Base-by-base conservation (phyloP, 2,329 filamentous ascomycete species). In the Pestalotiopsis sp. region DNA sequence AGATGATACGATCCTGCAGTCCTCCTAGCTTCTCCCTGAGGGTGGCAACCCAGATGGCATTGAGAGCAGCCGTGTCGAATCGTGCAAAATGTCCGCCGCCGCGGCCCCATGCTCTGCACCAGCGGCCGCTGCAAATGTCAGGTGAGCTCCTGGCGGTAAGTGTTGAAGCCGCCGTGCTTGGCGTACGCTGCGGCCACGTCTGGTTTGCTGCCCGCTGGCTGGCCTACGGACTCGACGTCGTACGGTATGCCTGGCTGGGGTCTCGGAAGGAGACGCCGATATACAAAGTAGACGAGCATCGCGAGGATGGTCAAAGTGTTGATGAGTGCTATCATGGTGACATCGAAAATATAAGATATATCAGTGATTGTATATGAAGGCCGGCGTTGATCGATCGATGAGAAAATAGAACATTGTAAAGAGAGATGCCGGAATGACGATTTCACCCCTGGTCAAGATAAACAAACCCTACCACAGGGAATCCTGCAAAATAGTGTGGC, bases 21-120 rank as follows among this genome's bases (percentile, higher is more conserved):
- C 36, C 66, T 11, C 66, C 69, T 7, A 70, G 41, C 2, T 62
- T 58, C 49, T 72, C 67, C 9, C 71, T 69, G 9, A 73, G 68
- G 1, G 67, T 68, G 6, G 66, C 69, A 0, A 67, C 66, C 71
- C 69, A 72, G 65, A 72, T 72, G 23, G 71, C 72, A 5, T 73
- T 71, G 4, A 73, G 67, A 2, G 72, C 71, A 14, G 71, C 70
- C 4, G 63, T 70, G 11, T 68, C 69, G 49, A 73, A 52, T 73
- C 72, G 2, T 14, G 45, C 20, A 58, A 56, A 11, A 68, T 66
- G n/a, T 70, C 69, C 4, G 70, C 36, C 20, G 20, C 20, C 1
- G 68, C 67, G 2, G 17, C 25, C 2, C 66, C 66, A 6, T 27
- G 40, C 1, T 14, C 20, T 72, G 70, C 17, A 69, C 62, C 40